Evolutionary conservation across 129 eudicot genomes (phyloP).

Genomic region (Flaveria trinervia): DNA sequence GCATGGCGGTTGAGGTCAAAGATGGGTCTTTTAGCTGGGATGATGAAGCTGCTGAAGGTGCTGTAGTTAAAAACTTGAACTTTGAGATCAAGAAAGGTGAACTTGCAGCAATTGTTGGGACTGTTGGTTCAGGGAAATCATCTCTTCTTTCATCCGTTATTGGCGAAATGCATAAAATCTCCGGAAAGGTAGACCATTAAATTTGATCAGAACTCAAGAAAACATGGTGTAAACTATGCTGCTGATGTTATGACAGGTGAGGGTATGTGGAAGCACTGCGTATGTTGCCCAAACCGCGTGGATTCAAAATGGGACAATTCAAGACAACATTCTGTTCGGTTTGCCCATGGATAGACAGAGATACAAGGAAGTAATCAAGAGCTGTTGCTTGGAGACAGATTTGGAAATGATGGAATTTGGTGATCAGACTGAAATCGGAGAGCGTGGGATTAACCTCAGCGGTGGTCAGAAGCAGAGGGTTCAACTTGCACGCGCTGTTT

Average conservation of each 20-base stretch:
- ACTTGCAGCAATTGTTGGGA: constrained; percentile 89
- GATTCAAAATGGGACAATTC: constrained; percentile 80
- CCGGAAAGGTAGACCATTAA: constrained; percentile 49
- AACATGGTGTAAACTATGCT: neutral
- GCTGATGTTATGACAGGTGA: constrained; percentile 44
- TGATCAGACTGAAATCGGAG: constrained; percentile 87
- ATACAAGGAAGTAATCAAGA: constrained; percentile 58
- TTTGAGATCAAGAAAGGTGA: constrained; percentile 72
- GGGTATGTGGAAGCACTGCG: constrained; percentile 76
- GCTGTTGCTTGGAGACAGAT: constrained; percentile 80
- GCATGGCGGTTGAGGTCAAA: constrained; percentile 55
- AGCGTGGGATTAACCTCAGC: constrained; percentile 85
- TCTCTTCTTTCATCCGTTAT: constrained; percentile 66
- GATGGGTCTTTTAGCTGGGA: constrained; percentile 86
- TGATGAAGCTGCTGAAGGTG: constrained; percentile 61
- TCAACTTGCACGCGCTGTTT: constrained; percentile 91
- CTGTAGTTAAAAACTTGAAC: constrained; percentile 56
- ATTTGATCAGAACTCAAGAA: no score
- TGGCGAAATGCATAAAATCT: constrained; percentile 76
- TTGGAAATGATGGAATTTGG: constrained; percentile 85
- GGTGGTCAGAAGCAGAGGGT: constrained; percentile 94
- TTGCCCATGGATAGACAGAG: constrained; percentile 59
- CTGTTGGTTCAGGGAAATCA: constrained; percentile 91
- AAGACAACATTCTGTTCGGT: constrained; percentile 75
- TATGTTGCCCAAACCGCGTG: constrained; percentile 90